phyloP scores from a whole-genome alignment of 2,329 filamentous ascomycete genomes.

The Chalara sp. region DNA sequence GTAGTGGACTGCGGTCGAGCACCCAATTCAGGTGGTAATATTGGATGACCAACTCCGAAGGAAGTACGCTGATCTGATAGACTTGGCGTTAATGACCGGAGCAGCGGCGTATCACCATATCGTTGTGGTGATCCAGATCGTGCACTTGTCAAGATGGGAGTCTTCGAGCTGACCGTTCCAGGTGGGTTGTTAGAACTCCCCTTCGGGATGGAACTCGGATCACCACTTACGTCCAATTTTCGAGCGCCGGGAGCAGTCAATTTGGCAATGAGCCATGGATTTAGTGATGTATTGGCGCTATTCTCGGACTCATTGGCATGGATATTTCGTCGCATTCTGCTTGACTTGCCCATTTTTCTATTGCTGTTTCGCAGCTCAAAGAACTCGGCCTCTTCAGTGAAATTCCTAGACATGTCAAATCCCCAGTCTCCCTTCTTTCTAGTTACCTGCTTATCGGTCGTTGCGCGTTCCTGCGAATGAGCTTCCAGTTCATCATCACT shows the following conservation, averaged over 20 bases:
- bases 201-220: background rate
- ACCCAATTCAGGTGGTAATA: background rate
- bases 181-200: too few species aligned
- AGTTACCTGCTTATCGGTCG: too few species aligned
- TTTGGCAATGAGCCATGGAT: conserved; percentile 36
- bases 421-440: conserved; percentile 24
- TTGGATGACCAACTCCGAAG: background rate
- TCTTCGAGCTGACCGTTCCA: too few species aligned
- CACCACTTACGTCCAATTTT: background rate
- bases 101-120: background rate
- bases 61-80: background rate
- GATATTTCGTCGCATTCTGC: background rate
- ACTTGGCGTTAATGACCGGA: background rate
- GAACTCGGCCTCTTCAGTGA: conserved; percentile 37
- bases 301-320: background rate
- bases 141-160: background rate
- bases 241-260: conserved; percentile 21
- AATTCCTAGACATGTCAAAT: conserved; percentile 37
- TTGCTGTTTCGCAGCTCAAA: background rate
- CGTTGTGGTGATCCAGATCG: background rate
- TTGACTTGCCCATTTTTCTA: background rate
- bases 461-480: too few species aligned
- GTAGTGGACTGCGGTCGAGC: background rate
- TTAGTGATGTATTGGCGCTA: conserved; percentile 16
- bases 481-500: too few species aligned